Percentiles rank a stretch among this genome's conserved stretches.
Evolutionary conservation across 2,329 filamentous ascomycete genomes (phyloP).

Genomic region (Lizonia empirigonia): DNA sequence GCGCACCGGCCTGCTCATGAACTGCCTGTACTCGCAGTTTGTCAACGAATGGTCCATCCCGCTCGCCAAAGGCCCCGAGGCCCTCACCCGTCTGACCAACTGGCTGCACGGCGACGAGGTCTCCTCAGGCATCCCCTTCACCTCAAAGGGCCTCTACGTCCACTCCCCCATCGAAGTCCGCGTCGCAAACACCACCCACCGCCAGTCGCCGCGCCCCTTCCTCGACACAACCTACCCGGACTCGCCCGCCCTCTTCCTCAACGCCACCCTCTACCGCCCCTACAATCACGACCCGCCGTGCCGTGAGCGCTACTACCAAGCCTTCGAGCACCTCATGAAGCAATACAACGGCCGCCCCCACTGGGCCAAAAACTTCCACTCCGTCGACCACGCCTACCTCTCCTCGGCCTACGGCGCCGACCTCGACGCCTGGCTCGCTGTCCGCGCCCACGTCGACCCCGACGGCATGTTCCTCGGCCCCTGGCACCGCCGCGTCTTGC

Average conservation of each 20-base stretch:
- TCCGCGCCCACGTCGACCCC: conserved; percentile 74
- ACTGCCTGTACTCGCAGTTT: conserved; percentile 97
- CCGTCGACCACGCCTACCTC: conserved; percentile 64
- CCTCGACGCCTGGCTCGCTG: conserved; percentile 68
- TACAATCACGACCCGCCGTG: conserved; percentile 80
- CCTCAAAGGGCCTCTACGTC: conserved; percentile 77
- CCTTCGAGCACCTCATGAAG: conserved; percentile 89
- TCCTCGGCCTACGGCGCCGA: conserved; percentile 71
- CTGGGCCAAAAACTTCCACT: conserved; percentile 89
- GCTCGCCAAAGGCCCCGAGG: conserved; percentile 83
- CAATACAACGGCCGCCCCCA: conserved; percentile 82
- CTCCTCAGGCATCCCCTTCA: conserved; percentile 75
- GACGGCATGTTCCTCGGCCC: conserved; percentile 88
- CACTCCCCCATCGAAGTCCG: conserved; percentile 94
- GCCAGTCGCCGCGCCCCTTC: conserved; percentile 60
- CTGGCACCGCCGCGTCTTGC: conserved; percentile 74
- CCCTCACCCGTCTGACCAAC: conserved; percentile 77
- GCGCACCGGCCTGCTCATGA: conserved; percentile 84
- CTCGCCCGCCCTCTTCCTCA: conserved; percentile 82
- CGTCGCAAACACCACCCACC: conserved; percentile 70
- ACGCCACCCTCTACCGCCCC: conserved; percentile 86
- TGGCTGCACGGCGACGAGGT: conserved; percentile 83
- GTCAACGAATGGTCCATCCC: conserved; percentile 99
- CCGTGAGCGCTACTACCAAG: conserved; percentile 78
- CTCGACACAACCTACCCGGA: conserved; percentile 73